Evolutionary conservation across 768 basidiomycete genomes (phyloP).

Genomic region (Scleroderma citrinum): DNA sequence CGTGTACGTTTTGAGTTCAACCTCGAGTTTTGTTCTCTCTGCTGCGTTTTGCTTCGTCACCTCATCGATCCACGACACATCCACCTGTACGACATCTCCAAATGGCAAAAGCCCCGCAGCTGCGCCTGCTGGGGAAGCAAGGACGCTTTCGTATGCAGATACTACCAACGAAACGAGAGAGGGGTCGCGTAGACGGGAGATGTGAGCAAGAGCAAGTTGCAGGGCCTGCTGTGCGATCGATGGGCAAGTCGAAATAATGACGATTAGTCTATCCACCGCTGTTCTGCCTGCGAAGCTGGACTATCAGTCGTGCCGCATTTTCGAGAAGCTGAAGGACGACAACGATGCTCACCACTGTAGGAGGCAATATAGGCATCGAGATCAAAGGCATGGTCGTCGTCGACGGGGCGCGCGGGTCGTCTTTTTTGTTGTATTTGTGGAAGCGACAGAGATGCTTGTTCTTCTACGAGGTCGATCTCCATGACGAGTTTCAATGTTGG

Average conservation of each 20-base stretch:
- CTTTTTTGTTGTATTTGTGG: slow-evolving; percentile 9
- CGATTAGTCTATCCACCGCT: slow-evolving; percentile 66
- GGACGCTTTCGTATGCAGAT: slow-evolving; percentile 48
- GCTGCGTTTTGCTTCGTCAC: slow-evolving; percentile 55
- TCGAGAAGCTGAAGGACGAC: neutral
- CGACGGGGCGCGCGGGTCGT: slow-evolving; percentile 42
- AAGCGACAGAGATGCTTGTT: slow-evolving; percentile 16
- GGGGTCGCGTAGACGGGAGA: slow-evolving; percentile 66
- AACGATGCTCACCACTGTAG: slow-evolving; percentile 54
- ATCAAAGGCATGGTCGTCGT: slow-evolving; percentile 84
- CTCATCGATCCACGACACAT: slow-evolving; percentile 75
- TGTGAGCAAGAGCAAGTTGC: slow-evolving; percentile 56
- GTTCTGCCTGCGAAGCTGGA: slow-evolving; percentile 51
- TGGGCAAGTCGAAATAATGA: slow-evolving; percentile 61
- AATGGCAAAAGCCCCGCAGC: slow-evolving; percentile 42
- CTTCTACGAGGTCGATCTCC: slow-evolving; percentile 25
- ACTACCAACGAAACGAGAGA: slow-evolving; percentile 47
- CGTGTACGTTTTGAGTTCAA: slow-evolving; percentile 90
- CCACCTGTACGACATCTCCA: slow-evolving; percentile 45
- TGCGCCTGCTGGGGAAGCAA: slow-evolving; percentile 25
- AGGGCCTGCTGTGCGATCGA: slow-evolving; percentile 68
- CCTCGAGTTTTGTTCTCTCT: slow-evolving; percentile 82
- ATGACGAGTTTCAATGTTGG: no score
- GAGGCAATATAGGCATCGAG: slow-evolving; percentile 72
- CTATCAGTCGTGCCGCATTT: neutral